Evolutionary conservation across 1,139 yeast species (phyloP), one percentile per base, ranked within the genome.

Genomic region (Hanseniaspora uvarum): DNA sequence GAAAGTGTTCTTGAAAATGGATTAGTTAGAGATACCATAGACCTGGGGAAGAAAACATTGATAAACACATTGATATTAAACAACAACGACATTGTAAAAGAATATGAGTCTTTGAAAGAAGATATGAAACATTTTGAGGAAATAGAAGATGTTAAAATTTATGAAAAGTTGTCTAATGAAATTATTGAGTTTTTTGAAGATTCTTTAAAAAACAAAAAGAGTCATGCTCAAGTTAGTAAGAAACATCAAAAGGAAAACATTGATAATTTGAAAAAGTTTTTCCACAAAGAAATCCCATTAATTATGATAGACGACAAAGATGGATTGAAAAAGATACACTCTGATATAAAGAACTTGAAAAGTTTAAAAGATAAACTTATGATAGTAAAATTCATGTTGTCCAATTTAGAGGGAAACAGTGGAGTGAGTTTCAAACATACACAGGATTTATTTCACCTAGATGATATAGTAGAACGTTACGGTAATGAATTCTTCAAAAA

Each of bases 41-140:
- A 54, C 26, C 30, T 53, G 30, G 50, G 33, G 4, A 68, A 65
- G 30, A 50, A 50, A 14, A 28, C 21, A 2, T 33, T 44, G 12
- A 26, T 38, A 10, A 40, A 48, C 30, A 18, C 28, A 7, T 49
- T 37, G 18, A 49, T 56, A n/a, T 46, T 60, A 12, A 49, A 49
- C 7, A 52, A 65, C 39, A 58, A 66, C 7, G 56, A 54, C 14
- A 11, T 44, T 1, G 52, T 55, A 10, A 59, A 59, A 16, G 53
- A 56, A 24, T 33, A 47, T 14, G 37, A 40, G 5, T 54, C 53
- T n/a, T 60, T 61, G 1, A 46, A 48, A 18, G 48, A 44, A 31
- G 40, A 58, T 12, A 16, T 52, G 4, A 65, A 63, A n/a, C 57
- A 67, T 1, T 37, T 58, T 6, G 54, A 34, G 2, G 39, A 54